Evolutionary conservation across 1,139 yeast genomes (phyloP), one percentile per base, ranked within the genome.

Genomic region (Hyphopichia wangnamkhiaoensis): DNA sequence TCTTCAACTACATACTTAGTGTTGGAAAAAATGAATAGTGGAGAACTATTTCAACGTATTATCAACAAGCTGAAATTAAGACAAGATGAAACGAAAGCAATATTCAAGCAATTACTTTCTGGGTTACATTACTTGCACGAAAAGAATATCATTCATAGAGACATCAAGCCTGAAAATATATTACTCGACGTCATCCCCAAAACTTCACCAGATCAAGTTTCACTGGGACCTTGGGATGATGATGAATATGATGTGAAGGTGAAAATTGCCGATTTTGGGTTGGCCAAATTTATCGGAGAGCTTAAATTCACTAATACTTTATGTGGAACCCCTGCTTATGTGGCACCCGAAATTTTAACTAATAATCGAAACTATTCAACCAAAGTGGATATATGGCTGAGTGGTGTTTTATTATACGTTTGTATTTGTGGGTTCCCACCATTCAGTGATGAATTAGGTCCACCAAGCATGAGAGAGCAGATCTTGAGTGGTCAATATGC

Each of bases 131-230:
- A 84, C 54, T 59, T 88, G 31, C 96, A 89, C 56, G 68, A 73
- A 2, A 75, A 74, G 37, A 89, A 93, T 37, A 84, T 89, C 31
- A 91, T 94, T 4, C 96, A 89, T 63, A 61, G 96, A 46, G 94
- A 89, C 56, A 85, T 90, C 42, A 89, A 89, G 55, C 96, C 96
- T 0, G 96, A 89, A 54, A 89, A 89, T 54, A 79, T 89, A n/a
- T 67, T 90, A 25, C 65, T 90, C 15, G 96, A 89, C 54, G 79
- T 84, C 15, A 70, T 69, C 0, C 80, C 76, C 7, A 63, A 78
- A 34, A 50, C 57, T 0, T 50, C 65, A 6, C 41, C 56, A 0
- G 65, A 65, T 21, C 76, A 76, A 39, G 82, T 80, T 4, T 84
- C 84, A 65, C 78, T 63, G 0, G 86, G 88, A 0, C 91, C 91